phyloP scores from a whole-genome alignment of 1,139 yeast species.

The Scheffersomyces quercinus region DNA sequence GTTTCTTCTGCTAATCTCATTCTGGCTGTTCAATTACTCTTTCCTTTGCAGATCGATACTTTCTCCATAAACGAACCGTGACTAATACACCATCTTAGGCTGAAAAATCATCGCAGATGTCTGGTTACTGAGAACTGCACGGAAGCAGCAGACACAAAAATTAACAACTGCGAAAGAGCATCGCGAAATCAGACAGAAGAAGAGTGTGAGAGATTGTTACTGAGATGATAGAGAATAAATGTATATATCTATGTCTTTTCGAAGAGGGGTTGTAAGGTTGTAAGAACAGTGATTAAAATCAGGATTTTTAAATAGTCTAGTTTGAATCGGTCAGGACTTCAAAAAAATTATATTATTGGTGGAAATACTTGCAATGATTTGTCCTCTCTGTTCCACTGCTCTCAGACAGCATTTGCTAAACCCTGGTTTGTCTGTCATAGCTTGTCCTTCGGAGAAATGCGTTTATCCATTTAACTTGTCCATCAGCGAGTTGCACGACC shows the following conservation, averaged over 20 bases:
- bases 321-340: too few relatives aligned
- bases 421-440: conserved; percentile 24
- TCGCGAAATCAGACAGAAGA: neutral
- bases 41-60: too few relatives aligned
- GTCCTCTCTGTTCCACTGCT: conserved; percentile 29
- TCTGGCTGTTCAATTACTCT: neutral
- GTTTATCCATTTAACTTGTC: conserved; percentile 35
- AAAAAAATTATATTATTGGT: neutral
- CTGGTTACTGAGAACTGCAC: too few relatives aligned
- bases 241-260: too few relatives aligned
- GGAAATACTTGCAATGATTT: conserved; percentile 15
- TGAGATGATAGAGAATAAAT: too few relatives aligned
- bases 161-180: neutral
- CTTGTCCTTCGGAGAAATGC: conserved; percentile 30
- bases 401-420: conserved; percentile 28
- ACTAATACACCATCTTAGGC: neutral
- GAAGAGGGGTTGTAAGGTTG: neutral
- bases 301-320: too few relatives aligned
- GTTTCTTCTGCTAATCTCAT: conserved; percentile 64
- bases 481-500: conserved; percentile 25
- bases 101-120: neutral
- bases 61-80: too few relatives aligned
- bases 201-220: too few relatives aligned
- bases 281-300: neutral
- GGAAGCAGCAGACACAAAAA: too few relatives aligned